Percentiles rank a stretch among this genome's conserved stretches.
phyloP scores from a whole-genome alignment of 148 eudicot genomes.

The Drosera capensis region DNA sequence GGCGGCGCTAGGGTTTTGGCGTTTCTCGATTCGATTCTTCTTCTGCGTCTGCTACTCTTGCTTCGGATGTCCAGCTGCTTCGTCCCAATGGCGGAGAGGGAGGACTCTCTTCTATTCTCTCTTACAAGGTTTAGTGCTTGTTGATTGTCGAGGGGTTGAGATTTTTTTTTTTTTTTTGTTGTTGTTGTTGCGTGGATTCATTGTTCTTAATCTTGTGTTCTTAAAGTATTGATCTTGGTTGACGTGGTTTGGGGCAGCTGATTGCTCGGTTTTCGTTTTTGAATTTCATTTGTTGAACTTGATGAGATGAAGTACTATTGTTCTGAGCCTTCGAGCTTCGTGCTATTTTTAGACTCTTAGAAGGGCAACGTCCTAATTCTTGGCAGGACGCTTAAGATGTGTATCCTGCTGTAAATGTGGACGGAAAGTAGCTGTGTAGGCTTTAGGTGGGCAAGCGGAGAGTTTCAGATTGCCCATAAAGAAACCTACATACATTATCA shows the following conservation, averaged over 20 bases:
- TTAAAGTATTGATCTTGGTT: no score
- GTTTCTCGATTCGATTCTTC: not conserved
- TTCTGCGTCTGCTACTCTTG: not conserved
- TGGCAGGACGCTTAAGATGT: not conserved
- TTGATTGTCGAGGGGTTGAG: not conserved
- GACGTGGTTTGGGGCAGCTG: no score
- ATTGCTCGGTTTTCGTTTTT: no score
- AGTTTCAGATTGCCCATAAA: not conserved
- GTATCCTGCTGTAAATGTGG: not conserved
- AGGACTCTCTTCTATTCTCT: not conserved
- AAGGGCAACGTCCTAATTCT: constrained; percentile 1
- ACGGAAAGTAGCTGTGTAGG: not conserved
- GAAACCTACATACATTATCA: constrained; percentile 1
- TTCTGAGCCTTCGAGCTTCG: not conserved
- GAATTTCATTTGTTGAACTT: no score
- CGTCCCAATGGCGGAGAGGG: not conserved
- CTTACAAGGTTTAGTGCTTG: not conserved
- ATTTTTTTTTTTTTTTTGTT: not conserved
- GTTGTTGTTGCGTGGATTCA: not conserved
- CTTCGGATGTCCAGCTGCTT: not conserved
- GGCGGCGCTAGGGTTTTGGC: not conserved
- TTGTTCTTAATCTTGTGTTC: no score
- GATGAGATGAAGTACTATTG: not conserved
- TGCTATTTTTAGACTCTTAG: not conserved
- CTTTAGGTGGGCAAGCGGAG: not conserved